Evolutionary conservation across 306 rosid genomes (phyloP), one percentile per base, ranked within the genome.

Genomic region (Castanea mollissima): DNA sequence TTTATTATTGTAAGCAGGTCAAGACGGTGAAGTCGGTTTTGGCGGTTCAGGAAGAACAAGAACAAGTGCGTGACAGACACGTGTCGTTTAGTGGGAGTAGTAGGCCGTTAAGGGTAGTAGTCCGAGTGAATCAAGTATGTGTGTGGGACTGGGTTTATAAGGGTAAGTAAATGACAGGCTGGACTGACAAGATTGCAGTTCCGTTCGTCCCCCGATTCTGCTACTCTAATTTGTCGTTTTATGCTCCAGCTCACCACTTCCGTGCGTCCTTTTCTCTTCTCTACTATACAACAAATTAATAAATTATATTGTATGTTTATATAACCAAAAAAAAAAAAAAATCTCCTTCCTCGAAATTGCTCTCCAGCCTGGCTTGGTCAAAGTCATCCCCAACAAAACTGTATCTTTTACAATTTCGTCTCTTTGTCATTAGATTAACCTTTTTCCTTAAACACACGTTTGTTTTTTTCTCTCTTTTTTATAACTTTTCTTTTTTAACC

Each of bases 281-380:
- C 56, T 25, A 31, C 46, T 8, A 41, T 41, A 41, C 12, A 41
- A 41, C 46, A 8, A 41, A 41, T 41, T 41, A 2, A 41, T 41
- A 41, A 41, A 41, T 41, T 41, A 41, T 41, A 41, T 8, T 41
- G 12, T 41, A 41, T 41, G 46, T 41, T 41, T 41, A 41, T 41
- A 41, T 41, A 41, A 8, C 11, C 46, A 6, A 6, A 32, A 32
- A 32, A 32, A 35, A 60, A 58, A 14, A 77, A 71, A 72, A 58
- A 57, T 69, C 75, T 16, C 35, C 18, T 38, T 67, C 38, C 74
- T 4, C 73, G 32, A 25, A 64, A 57, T 67, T 83, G 91, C 74
- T 59, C 56, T 76, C 87, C 91, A 85, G 87, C 58, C 87, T 88
- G 87, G 84, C 78, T 83, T 31, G 83, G 91, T 88, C 87, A 83